Conservation (phyloP, 192 early-diverging fungal species). For the Helicostylum pulchrum region DNA sequence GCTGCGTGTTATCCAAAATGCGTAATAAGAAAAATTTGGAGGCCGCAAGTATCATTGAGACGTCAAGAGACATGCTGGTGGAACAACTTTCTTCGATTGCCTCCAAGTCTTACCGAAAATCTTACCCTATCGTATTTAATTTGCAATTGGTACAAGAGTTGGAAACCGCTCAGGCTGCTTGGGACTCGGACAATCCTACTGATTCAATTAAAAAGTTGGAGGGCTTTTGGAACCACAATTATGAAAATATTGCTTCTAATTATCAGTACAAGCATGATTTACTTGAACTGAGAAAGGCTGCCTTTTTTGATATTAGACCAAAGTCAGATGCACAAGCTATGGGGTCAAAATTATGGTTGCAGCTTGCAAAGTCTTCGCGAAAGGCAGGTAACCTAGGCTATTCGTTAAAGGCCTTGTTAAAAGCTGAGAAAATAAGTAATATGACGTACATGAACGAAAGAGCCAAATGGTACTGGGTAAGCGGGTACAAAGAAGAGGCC, state of each 20-base stretch:
- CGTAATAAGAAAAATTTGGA: conserved; percentile 31
- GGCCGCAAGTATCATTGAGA: conserved; percentile 38
- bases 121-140: conserved; percentile 58
- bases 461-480: conserved; percentile 6
- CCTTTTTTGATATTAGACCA: conserved; percentile 8
- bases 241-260: background rate
- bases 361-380: conserved; percentile 2
- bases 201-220: background rate
- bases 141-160: conserved; percentile 69
- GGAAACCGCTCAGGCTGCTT: conserved; percentile 31
- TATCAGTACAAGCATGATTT: background rate
- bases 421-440: background rate
- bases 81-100: conserved; percentile 43
- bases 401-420: background rate
- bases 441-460: background rate
- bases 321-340: too few relatives aligned
- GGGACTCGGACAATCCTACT: background rate
- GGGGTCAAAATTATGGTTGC: too few relatives aligned
- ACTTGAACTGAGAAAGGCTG: conserved; percentile 11
- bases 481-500: background rate
- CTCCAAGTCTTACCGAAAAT: conserved; percentile 59
- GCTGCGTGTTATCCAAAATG: conserved; percentile 45
- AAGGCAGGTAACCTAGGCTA: background rate
- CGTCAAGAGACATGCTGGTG: conserved; percentile 45
- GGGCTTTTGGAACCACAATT: background rate